Evolutionary conservation across 139 green algal species (phyloP), one percentile per base, ranked within the genome.

Genomic region (Chlamydomonas incerta): DNA sequence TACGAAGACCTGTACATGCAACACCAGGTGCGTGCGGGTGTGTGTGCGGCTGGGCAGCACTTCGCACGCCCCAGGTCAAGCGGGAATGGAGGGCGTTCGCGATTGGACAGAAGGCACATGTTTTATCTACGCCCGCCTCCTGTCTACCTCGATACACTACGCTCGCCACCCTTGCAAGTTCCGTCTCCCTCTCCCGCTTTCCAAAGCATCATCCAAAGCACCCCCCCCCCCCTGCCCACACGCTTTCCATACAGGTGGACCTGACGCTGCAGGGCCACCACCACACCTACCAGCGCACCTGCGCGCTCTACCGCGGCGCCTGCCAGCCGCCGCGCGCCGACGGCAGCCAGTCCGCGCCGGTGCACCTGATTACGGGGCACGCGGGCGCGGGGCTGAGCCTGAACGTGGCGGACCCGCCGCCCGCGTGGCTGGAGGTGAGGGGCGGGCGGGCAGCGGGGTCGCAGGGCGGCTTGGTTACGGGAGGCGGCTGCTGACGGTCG

Each of bases 251-350:
- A 11, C 72, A 88, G 69, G 94, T 96, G 46, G 93, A 96, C 81
- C 67, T 94, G 33, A 93, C 92, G 34, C 87, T 91, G 57, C 80
- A 90, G 33, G 94, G 94, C 33, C 94, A 96, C 88, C 91, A 96
- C 87, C 94, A 96, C 90, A 88, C 70, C 35, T 96, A 96, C 88
- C 92, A 95, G 90, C 91, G 94, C 76, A 95, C 89, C 26, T 96
- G 94, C 90, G 71, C 88, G 8, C 63, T 91, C 47, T 66, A 87
- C 28, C 72, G 62, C 17, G 60, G 80, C 29, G 65, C 21, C 18
- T 94, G 89, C 74, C 37, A 89, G 62, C 70, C 50, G 11, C n/a
- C 70, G 5, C 72, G 81, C 26, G 34, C 29, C 10, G 87, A 92
- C 29, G 87, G 90, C 57, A 73, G 46, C 13, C 84, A 86, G 18